Percentiles rank a stretch among this genome's conserved stretches.
phyloP scores from a whole-genome alignment of 192 early-diverging fungal species.

The Rhizophagus sp. region DNA sequence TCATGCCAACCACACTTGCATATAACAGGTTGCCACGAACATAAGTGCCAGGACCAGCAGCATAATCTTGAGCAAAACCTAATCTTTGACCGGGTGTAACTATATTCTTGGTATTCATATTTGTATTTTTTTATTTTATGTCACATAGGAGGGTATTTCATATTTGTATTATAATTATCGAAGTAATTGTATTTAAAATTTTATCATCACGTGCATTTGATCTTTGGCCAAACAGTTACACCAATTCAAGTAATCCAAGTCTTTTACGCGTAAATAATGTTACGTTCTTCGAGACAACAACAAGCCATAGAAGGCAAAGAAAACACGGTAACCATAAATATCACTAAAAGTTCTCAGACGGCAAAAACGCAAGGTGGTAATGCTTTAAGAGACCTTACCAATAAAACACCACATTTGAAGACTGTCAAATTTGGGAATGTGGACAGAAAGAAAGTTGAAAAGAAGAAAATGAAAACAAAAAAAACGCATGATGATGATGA shows the following conservation, averaged over 20 bases:
- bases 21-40: constrained; percentile 69
- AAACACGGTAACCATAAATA: no score
- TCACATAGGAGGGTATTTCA: no score
- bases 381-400: background rate
- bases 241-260: no score
- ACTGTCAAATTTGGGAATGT: background rate
- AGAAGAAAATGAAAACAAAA: background rate
- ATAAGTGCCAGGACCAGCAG: constrained; percentile 75
- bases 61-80: constrained; percentile 67
- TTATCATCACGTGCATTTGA: no score
- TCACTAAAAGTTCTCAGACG: no score
- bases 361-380: background rate
- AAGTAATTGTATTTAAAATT: no score
- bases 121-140: no score
- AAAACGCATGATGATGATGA: background rate
- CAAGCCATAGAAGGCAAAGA: no score
- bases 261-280: no score
- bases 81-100: constrained; percentile 79
- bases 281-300: no score
- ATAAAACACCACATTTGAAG: background rate
- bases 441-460: background rate
- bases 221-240: no score
- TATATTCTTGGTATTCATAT: constrained; percentile 32
- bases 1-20: constrained; percentile 57
- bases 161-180: no score